A percentile compares a stretch with the other conserved stretches of the same genome.
Conservation (phyloP, 441 rosid species). For the Populus hybrid region DNA sequence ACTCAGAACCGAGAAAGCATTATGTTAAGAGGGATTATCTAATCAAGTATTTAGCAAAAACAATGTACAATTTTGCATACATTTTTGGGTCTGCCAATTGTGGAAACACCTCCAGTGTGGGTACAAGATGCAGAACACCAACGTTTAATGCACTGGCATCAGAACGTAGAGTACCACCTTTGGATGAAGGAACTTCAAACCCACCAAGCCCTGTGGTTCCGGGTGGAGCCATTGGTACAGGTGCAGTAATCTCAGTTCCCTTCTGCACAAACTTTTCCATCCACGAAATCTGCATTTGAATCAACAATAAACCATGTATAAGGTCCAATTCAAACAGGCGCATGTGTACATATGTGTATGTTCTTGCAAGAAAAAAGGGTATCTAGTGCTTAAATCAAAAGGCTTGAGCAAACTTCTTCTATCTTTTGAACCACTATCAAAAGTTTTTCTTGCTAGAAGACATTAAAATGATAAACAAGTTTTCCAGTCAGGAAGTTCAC, state of each 20-base stretch:
- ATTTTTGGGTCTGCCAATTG: slow-evolving; percentile 72
- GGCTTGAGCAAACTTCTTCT: slow-evolving; percentile 3
- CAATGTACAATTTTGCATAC: slow-evolving; percentile 41
- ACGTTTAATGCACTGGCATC: slow-evolving; percentile 94
- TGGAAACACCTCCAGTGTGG: slow-evolving; percentile 92
- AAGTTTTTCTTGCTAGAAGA: background rate
- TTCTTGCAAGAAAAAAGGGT: background rate
- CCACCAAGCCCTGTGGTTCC: slow-evolving; percentile 99
- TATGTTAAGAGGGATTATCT: too few relatives aligned
- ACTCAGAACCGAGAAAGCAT: background rate
- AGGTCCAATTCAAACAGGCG: slow-evolving; percentile 4
- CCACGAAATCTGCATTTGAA: slow-evolving; percentile 86
- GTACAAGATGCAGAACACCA: slow-evolving; percentile 98
- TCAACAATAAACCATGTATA: slow-evolving; percentile 11
- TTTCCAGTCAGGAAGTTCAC: background rate
- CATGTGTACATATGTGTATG: background rate
- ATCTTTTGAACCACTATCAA: background rate
- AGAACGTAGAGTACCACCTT: slow-evolving; percentile 82
- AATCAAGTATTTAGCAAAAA: slow-evolving; percentile 7
- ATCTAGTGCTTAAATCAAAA: slow-evolving; percentile 2
- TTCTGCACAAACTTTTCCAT: slow-evolving; percentile 93
- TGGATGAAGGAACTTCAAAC: slow-evolving; percentile 96
- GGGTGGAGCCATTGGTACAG: slow-evolving; percentile 94
- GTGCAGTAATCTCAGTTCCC: slow-evolving; percentile 97
- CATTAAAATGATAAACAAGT: background rate